Percentiles rank a stretch among this genome's conserved stretches.
Evolutionary conservation across 2,329 filamentous ascomycete species (phyloP).

Genomic region (Ascocoryne sarcoides): DNA sequence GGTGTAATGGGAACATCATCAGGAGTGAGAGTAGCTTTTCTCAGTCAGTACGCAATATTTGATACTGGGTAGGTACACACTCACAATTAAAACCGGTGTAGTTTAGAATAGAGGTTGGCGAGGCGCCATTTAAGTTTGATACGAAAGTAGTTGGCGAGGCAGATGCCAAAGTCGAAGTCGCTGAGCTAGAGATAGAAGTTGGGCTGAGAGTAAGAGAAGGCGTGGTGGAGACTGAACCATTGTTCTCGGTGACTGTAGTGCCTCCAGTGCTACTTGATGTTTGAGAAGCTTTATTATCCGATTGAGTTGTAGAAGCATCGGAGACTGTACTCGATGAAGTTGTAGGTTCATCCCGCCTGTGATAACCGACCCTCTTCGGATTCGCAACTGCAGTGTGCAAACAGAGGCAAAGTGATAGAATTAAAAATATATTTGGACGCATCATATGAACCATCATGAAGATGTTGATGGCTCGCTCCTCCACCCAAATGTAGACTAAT

Average conservation of each 20-base stretch:
- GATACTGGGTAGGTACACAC: background rate
- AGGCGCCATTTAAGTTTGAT: constrained; percentile 15
- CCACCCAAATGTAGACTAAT: constrained; percentile 8
- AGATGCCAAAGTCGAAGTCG: constrained; percentile 4
- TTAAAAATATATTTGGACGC: constrained; percentile 12
- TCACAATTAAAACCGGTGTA: constrained; percentile 20
- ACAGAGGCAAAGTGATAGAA: constrained; percentile 20
- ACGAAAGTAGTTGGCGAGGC: constrained; percentile 5
- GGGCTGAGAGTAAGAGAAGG: constrained; percentile 6
- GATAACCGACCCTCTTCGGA: constrained; percentile 11
- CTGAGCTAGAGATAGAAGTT: constrained; percentile 8
- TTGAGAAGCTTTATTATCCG: constrained; percentile 6
- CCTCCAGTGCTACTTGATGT: constrained; percentile 7
- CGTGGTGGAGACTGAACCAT: constrained; percentile 5
- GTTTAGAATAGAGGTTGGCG: constrained; percentile 10
- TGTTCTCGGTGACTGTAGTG: constrained; percentile 8
- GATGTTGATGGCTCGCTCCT: constrained; percentile 4
- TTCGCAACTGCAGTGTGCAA: constrained; percentile 17
- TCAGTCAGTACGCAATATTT: constrained; percentile 10
- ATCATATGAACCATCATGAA: constrained; percentile 15
- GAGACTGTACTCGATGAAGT: constrained; percentile 15
- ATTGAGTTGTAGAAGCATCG: constrained; percentile 8
- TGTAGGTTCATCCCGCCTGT: constrained; percentile 22
- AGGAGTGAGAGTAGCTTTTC: constrained; percentile 21
- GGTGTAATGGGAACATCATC: constrained; percentile 64